phyloP scores from a whole-genome alignment of 805 yeast species.

The Kregervanrija delftensis region DNA sequence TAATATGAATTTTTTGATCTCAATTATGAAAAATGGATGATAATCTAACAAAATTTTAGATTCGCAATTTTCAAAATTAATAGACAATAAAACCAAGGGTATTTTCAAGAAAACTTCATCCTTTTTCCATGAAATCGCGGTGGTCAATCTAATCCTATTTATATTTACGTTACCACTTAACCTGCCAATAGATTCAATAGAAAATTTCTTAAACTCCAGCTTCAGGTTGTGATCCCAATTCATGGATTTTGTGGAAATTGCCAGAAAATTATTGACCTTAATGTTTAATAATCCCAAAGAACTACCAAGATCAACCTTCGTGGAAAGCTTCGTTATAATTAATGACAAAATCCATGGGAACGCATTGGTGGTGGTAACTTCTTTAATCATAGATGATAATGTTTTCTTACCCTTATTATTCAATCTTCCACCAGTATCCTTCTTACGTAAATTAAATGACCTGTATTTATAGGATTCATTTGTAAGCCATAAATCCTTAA shows the following conservation, averaged over 20 bases:
- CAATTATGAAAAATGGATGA: constrained; percentile 71
- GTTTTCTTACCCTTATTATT: constrained; percentile 18
- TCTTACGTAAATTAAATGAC: neutral
- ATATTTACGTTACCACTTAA: constrained; percentile 63
- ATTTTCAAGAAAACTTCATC: constrained; percentile 36
- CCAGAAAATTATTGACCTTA: constrained; percentile 56
- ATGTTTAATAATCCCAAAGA: constrained; percentile 65
- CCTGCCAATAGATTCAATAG: constrained; percentile 63
- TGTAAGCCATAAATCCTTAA: constrained; percentile 78
- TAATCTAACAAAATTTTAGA: constrained; percentile 71
- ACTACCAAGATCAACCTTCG: constrained; percentile 73
- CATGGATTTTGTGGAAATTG: constrained; percentile 55
- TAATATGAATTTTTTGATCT: constrained; percentile 39
- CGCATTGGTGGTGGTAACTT: constrained; percentile 55
- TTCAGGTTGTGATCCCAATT: constrained; percentile 68
- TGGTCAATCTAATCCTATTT: constrained; percentile 43
- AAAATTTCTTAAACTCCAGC: constrained; percentile 47
- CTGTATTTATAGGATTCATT: constrained; percentile 21
- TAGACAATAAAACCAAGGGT: constrained; percentile 62
- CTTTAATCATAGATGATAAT: constrained; percentile 42
- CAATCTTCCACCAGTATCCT: constrained; percentile 11
- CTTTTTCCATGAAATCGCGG: constrained; percentile 68
- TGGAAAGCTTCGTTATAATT: constrained; percentile 42
- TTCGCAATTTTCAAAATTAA: constrained; percentile 49
- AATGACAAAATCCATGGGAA: constrained; percentile 70